Evolutionary conservation across 768 basidiomycete species (phyloP).

Genomic region (Tricholoma flavovirens): DNA sequence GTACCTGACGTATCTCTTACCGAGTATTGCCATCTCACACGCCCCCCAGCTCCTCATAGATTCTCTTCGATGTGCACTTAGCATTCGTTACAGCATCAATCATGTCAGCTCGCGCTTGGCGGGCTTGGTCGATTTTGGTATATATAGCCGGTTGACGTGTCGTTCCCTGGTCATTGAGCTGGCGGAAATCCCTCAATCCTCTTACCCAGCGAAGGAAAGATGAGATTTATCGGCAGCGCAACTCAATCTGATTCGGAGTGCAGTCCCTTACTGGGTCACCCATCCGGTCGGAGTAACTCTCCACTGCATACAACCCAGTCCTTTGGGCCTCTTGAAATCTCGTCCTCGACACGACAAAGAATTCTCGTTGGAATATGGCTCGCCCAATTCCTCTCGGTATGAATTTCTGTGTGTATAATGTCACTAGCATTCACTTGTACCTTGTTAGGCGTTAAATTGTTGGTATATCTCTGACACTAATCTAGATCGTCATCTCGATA

Average conservation of each 20-base stretch:
- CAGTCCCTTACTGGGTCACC: neutral
- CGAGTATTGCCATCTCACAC: neutral
- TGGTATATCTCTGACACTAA: slow-evolving; percentile 6
- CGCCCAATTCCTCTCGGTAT: slow-evolving; percentile 66
- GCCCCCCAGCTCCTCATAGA: neutral
- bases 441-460: slow-evolving; percentile 29
- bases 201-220: neutral
- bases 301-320: neutral
- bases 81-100: neutral
- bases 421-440: neutral
- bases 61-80: neutral
- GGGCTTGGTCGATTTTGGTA: neutral
- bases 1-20: neutral
- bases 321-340: slow-evolving; percentile 55
- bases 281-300: neutral
- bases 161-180: neutral
- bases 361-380: slow-evolving; percentile 71
- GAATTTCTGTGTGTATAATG: slow-evolving; percentile 19
- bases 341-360: slow-evolving; percentile 46
- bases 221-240: neutral
- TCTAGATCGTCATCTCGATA: slow-evolving; percentile 1
- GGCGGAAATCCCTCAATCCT: neutral
- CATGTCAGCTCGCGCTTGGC: neutral
- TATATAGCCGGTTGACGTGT: neutral
- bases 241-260: neutral